Evolutionary conservation across 495 filamentous ascomycete genomes (phyloP), one percentile per base, ranked within the genome.

Genomic region (Tuber indicum): DNA sequence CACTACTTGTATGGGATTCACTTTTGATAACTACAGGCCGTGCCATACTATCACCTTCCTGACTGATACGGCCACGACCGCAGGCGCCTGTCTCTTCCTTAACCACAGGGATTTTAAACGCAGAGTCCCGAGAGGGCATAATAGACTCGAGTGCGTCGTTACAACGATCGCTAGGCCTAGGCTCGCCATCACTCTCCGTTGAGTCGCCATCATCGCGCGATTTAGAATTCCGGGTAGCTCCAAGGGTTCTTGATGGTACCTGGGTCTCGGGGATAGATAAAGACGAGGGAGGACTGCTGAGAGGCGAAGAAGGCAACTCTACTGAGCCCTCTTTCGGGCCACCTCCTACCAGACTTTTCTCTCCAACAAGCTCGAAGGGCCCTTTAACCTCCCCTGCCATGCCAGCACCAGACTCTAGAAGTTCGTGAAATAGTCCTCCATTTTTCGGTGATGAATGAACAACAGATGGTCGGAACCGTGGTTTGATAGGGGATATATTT

Each of bases 21-120:
- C 81, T 79, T 62, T 83, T 83, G 52, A 83, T 83, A n/a, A 77
- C 41, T 39, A 83, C 78, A 6, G 79, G 80, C n/a, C 44, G 45
- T 17, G 10, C 21, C n/a, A 41, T 36, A 46, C 75, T 76, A 42
- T 49, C 44, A 21, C 74, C 75, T 32, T 52, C 74, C 39, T 72
- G 47, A n/a, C 45, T 74, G 14, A 26, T 62, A 62, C 17, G 14
- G 23, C 73, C 47, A 32, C 41, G 66, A 44, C 76, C 72, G 42
- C 26, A 42, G 39, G 70, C 26, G 19, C 7, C 19, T 73, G 74
- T 73, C 70, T 73, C 78, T 23, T 72, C 45, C 70, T 78, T 76
- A 39, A 73, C n/a, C 16, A 36, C 42, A 23, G 79, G 73, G 69
- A 72, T 17, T n/a, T 75, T 74, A 5, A 72, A 66, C 45, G 32